These are phyloP conservation scores for Choanephora cucurbitarum DNA, from an alignment of 371 early-diverging fungal species.

Conservation along the genomic window DNA sequence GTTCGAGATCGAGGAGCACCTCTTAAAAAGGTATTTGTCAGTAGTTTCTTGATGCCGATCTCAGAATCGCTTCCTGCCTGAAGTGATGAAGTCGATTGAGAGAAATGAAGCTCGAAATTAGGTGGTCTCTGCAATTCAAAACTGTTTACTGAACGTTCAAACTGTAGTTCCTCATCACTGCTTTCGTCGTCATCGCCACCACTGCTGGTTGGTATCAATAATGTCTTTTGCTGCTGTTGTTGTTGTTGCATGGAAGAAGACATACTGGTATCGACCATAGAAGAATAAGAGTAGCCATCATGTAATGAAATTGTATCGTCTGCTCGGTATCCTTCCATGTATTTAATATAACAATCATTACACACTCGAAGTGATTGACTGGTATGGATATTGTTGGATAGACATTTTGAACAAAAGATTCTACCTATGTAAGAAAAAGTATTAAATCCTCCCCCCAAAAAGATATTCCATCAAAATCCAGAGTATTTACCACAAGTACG, in stretches of 20 bases:
- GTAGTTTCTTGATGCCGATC: constrained; percentile 33
- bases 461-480: too few relatives aligned
- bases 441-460: not conserved
- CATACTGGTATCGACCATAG: constrained; percentile 6
- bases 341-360: constrained; percentile 26
- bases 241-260: constrained; percentile 13
- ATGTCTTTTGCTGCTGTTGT: constrained; percentile 14
- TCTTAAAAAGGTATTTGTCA: constrained; percentile 35
- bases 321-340: constrained; percentile 10
- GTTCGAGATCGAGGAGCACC: constrained; percentile 56
- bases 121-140: constrained; percentile 24
- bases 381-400: constrained; percentile 20
- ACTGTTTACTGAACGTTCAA: constrained; percentile 20
- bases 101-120: constrained; percentile 22
- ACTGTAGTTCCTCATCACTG: constrained; percentile 22
- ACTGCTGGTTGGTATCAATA: constrained; percentile 17
- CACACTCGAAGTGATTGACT: constrained; percentile 26
- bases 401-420: constrained; percentile 30
- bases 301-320: constrained; percentile 22
- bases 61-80: constrained; percentile 19
- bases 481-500: constrained; percentile 82
- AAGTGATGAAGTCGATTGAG: constrained; percentile 25
- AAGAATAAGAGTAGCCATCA: constrained; percentile 19
- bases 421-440: constrained; percentile 17
- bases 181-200: constrained; percentile 15